Base-by-base conservation (phyloP, 1,284 basidiomycete genomes). In the Malassezia sp. region DNA sequence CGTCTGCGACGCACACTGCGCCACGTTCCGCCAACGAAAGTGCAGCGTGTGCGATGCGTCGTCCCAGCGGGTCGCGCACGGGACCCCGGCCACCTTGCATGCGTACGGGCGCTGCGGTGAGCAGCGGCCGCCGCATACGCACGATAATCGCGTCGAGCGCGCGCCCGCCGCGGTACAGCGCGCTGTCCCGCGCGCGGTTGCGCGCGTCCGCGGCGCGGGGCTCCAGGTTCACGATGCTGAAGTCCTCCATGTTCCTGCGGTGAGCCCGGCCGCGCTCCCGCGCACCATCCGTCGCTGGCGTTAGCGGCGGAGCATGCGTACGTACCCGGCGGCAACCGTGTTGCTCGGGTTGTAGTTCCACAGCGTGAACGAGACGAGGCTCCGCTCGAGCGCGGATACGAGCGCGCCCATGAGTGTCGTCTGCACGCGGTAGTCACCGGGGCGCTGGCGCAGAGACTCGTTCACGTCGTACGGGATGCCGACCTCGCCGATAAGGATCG, bases 341-440 rank as follows among this genome's bases (percentile, higher is more conserved):
- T 95, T 95, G 42, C 77, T 75, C 0, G 89, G 85, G 63, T 95
- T 95, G 71, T 95, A 96, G 55, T 85, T 88, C 91, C 90, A 95
- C 18, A 95, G 72, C 3, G 71, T 71, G 51, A 63, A 73, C 2
- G 60, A 59, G 12, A 67, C 47, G 12, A 59, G 36, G n/a, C 61
- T 53, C 6, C 50, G 45, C 38, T 73, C 71, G 53, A 72, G 60
- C 1, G 57, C 70, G 5, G 38, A 43, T 20, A 72, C 57, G 9
- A 73, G 49, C 2, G 70, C 68, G 42, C 72, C 63, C 15, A 74
- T 40, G 42, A 72, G 57, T n/a, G 63, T 49, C 24, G 59, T 55
- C 43, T 74, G 73, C 56, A 63, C 67, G 2, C 41, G 34, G 72
- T 83, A 95, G 63, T 87, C 77, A 22, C 83, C 83, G 0, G 78